Evolutionary conservation across 2,329 filamentous ascomycete genomes (phyloP), one percentile per base, ranked within the genome.

Genomic region (Bipolaris oryzae): DNA sequence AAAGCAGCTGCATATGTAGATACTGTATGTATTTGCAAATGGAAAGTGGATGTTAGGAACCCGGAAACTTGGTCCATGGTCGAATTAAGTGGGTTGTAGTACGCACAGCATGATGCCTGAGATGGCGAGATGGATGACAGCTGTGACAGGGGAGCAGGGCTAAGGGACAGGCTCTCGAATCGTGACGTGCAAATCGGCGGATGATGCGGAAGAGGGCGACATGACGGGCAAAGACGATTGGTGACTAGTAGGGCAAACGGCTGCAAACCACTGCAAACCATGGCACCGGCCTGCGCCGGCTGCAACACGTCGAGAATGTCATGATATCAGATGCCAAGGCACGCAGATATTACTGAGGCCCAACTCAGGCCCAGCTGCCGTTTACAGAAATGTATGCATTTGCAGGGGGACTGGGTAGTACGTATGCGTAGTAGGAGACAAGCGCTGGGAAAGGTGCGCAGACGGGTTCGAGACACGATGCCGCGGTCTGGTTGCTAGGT

Each of bases 401-500:
- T 34, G 38, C 21, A 35, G 34, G 48, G 38, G 39, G 31, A 34
- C 47, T 44, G 18, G 25, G 47, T 53, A 47, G 46, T 38, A 9
- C 48, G 51, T 13, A 31, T 38, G 7, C 48, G 51, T 13, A 31
- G 28, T 11, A 4, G 28, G 10, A 31, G 28, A 10, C 47, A 18
- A 28, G 48, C 34, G 57, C 23, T 48, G 54, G 43, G 35, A 57
- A 48, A 55, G 35, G 58, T 58, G 55, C 47, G 35, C 46, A 23
- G 43, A 51, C 37, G 35, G 23, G 44, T 31, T 50, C 11, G 39
- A 55, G 41, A 31, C 34, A n/a, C 38, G 55, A 37, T 46, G 35
- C 20, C 43, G 49, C 25, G 41, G 34, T 16, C 35, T 38, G 23
- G 54, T 57, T 57, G 62, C 62, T 64, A 51, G 62, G 62, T 64